Evolutionary conservation across 2,329 filamentous ascomycete genomes (phyloP), one percentile per base, ranked within the genome.

Genomic region (Trichoderma polysporum): DNA sequence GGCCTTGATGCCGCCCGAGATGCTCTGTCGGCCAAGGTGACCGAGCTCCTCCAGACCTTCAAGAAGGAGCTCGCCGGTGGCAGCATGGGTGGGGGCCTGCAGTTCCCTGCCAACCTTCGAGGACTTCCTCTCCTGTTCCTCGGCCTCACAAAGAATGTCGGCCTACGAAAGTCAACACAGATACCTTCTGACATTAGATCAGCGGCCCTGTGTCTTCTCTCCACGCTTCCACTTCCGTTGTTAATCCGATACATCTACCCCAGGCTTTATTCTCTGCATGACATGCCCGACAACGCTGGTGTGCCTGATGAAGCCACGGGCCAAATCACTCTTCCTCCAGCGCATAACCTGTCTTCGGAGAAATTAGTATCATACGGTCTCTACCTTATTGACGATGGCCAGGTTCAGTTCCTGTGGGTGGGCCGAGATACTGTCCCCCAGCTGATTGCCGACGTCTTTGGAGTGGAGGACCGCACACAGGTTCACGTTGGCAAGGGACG

Each of bases 401-500:
- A 97, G 79, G 97, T 93, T 6, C 95, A 99, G 77, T 99, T 99
- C 85, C 81, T 99, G 56, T 99, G 95, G 95, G 86, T 98, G 22
- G 95, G 95, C 15, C 89, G 94, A 39, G 94, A 99, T 72, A 91
- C 94, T 1, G 93, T 99, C 31, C 93, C 93, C 1, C 93, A 97
- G 75, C 85, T 99, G 35, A 83, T 98, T 47, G 80, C 86, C 61
- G 95, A 99, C 74, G 94, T 98, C 6, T 99, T 99, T 77, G 94
- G 93, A 27, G 85, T 95, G 12, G 85, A 90, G 53, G 94, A 97
- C 79, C 89, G 91, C 75, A 89, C 88, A 45, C 90, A 93, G 75
- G 83, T 99, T 69, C 93, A 93, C 71, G 92, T 97, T 70, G 95
- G 95, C 78, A 99, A 99, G 85, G 90, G 90, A 27, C 88, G 89